Conservation (phyloP, 257 asterid genomes). For the Solanum sparsipilum region DNA sequence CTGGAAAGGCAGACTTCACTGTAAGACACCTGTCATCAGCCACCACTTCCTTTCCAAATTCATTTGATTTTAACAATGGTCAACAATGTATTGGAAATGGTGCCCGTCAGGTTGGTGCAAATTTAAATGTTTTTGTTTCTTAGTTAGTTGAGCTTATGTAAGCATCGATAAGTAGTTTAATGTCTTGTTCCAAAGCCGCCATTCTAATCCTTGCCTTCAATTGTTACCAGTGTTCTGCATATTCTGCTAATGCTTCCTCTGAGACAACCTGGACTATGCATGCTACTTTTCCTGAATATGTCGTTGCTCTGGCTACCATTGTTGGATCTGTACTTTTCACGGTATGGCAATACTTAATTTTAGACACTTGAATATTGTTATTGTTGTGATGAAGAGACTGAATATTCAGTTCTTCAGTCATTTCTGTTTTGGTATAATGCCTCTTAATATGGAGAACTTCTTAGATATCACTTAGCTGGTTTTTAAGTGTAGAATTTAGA, state of each 20-base stretch:
- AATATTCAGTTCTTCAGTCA: not conserved
- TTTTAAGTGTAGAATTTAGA: not conserved
- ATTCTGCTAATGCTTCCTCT: slow-evolving; percentile 65
- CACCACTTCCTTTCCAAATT: slow-evolving; percentile 51
- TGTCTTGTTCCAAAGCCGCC: not conserved
- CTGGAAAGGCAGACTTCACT: slow-evolving; percentile 93
- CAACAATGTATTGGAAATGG: slow-evolving; percentile 74
- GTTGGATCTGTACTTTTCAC: slow-evolving; percentile 94
- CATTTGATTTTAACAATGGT: slow-evolving; percentile 41
- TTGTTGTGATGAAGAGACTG: not conserved
- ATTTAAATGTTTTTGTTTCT: not conserved
- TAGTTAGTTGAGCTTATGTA: slow-evolving; percentile 2
- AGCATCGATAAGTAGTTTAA: not conserved
- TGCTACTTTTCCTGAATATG: slow-evolving; percentile 92
- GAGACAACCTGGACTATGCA: slow-evolving; percentile 95
- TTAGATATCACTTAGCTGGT: not conserved
- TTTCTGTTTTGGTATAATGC: not conserved
- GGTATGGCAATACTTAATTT: slow-evolving; percentile 28
- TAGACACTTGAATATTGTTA: not conserved
- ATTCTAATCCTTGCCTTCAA: slow-evolving; percentile 1
- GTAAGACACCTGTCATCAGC: slow-evolving; percentile 89
- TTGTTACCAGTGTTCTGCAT: slow-evolving; percentile 66
- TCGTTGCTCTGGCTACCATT: slow-evolving; percentile 91
- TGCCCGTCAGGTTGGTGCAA: slow-evolving; percentile 48
- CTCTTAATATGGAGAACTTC: not conserved